phyloP scores from a whole-genome alignment of 1,139 yeast species.

The Suhomyces coccinellae region DNA sequence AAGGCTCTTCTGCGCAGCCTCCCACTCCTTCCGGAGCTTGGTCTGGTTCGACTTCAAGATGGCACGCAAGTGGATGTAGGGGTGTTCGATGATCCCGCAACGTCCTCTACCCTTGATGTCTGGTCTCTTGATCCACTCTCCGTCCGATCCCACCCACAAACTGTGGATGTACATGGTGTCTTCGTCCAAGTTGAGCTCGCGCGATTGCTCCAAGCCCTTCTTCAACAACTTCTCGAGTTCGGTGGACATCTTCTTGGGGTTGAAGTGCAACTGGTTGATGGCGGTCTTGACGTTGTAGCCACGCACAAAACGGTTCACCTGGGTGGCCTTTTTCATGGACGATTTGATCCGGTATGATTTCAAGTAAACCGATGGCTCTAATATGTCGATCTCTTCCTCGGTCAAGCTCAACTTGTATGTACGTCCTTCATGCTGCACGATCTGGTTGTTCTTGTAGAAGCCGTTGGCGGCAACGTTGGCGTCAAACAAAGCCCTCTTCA shows the following conservation, averaged over 20 bases:
- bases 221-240: constrained; percentile 77
- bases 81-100: constrained; percentile 73
- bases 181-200: constrained; percentile 56
- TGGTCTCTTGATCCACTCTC: constrained; percentile 66
- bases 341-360: constrained; percentile 79
- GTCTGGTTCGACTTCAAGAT: constrained; percentile 69
- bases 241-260: constrained; percentile 74
- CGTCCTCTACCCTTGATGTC: constrained; percentile 93
- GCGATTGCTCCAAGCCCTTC: constrained; percentile 71
- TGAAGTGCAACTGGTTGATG: constrained; percentile 89
- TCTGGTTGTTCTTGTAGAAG: constrained; percentile 67
- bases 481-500: constrained; percentile 65
- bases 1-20: constrained; percentile 44
- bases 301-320: constrained; percentile 72
- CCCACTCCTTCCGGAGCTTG: constrained; percentile 59
- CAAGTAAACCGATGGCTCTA: constrained; percentile 83
- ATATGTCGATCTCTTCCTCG: constrained; percentile 65
- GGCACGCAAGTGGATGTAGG: constrained; percentile 78
- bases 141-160: constrained; percentile 93
- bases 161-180: constrained; percentile 71
- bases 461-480: constrained; percentile 65
- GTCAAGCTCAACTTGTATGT: constrained; percentile 58
- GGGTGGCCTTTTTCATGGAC: constrained; percentile 84
- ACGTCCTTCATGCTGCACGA: constrained; percentile 49
- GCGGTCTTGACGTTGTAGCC: constrained; percentile 75